These are phyloP conservation scores for Zychaea mexicana DNA, from an alignment of 371 early-diverging fungal species.

Conservation along the genomic window DNA sequence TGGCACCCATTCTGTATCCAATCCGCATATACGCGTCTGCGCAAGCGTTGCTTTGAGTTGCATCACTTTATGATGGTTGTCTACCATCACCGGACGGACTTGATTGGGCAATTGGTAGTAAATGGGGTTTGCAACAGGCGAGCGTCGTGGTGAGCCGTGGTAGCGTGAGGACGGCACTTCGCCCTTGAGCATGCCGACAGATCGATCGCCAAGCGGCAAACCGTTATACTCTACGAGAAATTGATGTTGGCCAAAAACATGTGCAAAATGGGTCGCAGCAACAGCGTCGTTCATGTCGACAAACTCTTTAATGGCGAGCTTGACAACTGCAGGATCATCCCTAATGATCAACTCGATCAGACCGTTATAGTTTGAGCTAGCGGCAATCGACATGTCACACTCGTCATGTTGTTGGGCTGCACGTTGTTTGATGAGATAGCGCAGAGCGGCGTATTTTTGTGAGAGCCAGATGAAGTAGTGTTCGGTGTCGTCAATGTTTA, in stretches of 20 bases:
- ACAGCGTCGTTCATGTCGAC: conserved; percentile 43
- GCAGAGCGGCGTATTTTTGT: conserved; percentile 34
- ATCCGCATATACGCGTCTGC: conserved; percentile 26
- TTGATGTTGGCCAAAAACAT: conserved; percentile 27
- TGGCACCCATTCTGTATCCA: conserved; percentile 56
- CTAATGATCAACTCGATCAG: conserved; percentile 33
- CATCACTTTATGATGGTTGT: conserved; percentile 23
- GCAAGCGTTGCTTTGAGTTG: conserved; percentile 27
- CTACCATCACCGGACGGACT: conserved; percentile 29
- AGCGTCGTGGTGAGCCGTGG: conserved; percentile 11
- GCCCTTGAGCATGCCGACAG: conserved; percentile 36
- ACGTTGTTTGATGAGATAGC: conserved; percentile 39
- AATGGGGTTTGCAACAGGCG: not conserved
- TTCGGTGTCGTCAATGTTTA: conserved; percentile 10
- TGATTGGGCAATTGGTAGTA: conserved; percentile 30
- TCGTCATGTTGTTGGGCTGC: conserved; percentile 38
- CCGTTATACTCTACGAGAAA: conserved; percentile 37
- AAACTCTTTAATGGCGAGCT: conserved; percentile 46
- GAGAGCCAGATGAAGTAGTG: conserved; percentile 44
- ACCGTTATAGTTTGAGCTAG: conserved; percentile 46
- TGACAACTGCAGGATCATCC: conserved; percentile 29
- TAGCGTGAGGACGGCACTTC: conserved; percentile 36
- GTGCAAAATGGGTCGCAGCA: conserved; percentile 43
- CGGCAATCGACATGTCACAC: conserved; percentile 35
- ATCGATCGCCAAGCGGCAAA: conserved; percentile 28